These are phyloP conservation scores for Asterionellopsis glacialis DNA, from an alignment of 108 stramenopile species.

Conservation along the genomic window DNA sequence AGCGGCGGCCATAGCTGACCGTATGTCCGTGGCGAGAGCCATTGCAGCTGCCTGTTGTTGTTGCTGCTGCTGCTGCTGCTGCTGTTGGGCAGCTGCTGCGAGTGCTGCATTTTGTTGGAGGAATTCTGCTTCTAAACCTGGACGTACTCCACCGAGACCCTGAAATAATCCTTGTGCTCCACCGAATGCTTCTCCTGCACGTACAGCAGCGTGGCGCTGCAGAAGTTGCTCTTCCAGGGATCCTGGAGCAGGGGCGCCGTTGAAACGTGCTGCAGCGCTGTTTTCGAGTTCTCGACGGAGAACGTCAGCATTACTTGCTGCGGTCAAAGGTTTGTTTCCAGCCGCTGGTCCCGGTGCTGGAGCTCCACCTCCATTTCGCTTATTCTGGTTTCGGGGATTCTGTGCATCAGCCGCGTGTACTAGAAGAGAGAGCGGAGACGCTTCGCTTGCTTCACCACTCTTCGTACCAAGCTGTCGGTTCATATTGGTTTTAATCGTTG, in stretches of 20 bases:
- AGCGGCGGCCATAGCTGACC: conserved; percentile 2
- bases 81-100: background rate
- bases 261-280: too few species aligned
- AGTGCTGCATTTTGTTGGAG: background rate
- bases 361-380: background rate
- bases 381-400: background rate
- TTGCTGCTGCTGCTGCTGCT: conserved; percentile 1
- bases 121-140: background rate
- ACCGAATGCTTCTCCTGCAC: conserved; percentile 1
- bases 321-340: too few species aligned
- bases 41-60: conserved; percentile 8
- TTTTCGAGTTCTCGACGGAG: background rate
- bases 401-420: conserved; percentile 5
- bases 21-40: conserved; percentile 5
- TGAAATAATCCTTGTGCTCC: conserved; percentile 2
- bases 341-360: too few species aligned
- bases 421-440: conserved; percentile 6
- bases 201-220: conserved; percentile 1
- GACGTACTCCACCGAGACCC: background rate
- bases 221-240: background rate
- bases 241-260: background rate
- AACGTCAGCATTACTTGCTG: background rate
- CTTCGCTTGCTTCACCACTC: background rate
- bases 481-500: background rate
- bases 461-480: conserved; percentile 3